A percentile compares a stretch with the other conserved stretches of the same genome.
These are phyloP conservation scores for Nothophaeocryptopus gaeumannii DNA, from an alignment of 2,329 filamentous ascomycete genomes.

Conservation along the genomic window DNA sequence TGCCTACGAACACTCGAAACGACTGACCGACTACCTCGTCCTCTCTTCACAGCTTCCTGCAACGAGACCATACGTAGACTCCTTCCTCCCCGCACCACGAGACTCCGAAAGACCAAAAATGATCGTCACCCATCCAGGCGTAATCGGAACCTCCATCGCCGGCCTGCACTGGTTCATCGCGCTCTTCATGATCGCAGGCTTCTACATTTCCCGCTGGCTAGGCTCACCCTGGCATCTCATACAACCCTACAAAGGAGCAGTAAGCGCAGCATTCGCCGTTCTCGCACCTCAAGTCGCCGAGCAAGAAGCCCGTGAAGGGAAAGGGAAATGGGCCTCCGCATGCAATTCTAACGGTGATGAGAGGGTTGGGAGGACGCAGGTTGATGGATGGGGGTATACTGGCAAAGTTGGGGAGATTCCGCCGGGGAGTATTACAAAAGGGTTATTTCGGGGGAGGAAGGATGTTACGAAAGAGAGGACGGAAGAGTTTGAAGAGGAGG, in stretches of 20 bases:
- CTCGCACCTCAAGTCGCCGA: conserved; percentile 64
- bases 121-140: conserved; percentile 81
- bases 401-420: conserved; percentile 53
- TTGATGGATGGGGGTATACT: conserved; percentile 76
- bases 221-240: conserved; percentile 88
- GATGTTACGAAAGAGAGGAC: conserved; percentile 64
- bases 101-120: conserved; percentile 54
- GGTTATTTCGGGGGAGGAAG: conserved; percentile 57
- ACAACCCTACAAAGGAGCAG: conserved; percentile 72
- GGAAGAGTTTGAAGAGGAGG: conserved; percentile 68
- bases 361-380: conserved; percentile 69
- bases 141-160: conserved; percentile 79
- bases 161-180: conserved; percentile 68
- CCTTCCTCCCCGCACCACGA: conserved; percentile 51
- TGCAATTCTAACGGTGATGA: conserved; percentile 58
- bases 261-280: conserved; percentile 73
- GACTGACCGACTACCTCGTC: conserved; percentile 78
- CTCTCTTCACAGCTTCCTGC: conserved; percentile 69
- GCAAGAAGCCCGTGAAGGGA: conserved; percentile 50
- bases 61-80: conserved; percentile 54
- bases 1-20: conserved; percentile 85
- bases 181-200: conserved; percentile 64
- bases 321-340: conserved; percentile 82
- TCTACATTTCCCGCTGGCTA: conserved; percentile 70
- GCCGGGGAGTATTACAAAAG: conserved; percentile 41